Evolutionary conservation across 768 basidiomycete species (phyloP).

Genomic region (Hirschioporus abietinus): DNA sequence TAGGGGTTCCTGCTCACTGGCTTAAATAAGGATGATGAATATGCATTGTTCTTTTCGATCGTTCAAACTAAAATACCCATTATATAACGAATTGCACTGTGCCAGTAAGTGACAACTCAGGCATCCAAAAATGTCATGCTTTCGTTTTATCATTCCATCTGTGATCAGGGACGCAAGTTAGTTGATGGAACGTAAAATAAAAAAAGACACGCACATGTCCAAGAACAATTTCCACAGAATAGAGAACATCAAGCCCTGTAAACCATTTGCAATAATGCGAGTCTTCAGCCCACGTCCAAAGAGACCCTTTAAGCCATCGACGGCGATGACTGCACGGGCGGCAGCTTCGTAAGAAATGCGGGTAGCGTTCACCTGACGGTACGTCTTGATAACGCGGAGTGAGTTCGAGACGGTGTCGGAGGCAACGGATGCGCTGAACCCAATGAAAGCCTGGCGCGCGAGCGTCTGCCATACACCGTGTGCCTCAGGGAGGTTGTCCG

Average conservation of each 20-base stretch:
- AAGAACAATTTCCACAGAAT: slow-evolving; percentile 88
- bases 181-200: not conserved
- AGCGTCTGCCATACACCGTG: slow-evolving; percentile 53
- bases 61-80: no score
- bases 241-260: slow-evolving; percentile 89
- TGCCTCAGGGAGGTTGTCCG: slow-evolving; percentile 52
- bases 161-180: not conserved
- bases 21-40: no score
- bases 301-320: slow-evolving; percentile 73
- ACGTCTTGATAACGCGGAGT: slow-evolving; percentile 91
- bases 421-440: slow-evolving; percentile 78
- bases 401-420: slow-evolving; percentile 89
- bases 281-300: slow-evolving; percentile 90
- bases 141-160: slow-evolving; percentile 15
- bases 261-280: slow-evolving; percentile 81
- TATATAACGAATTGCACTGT: no score
- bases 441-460: slow-evolving; percentile 81
- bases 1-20: no score
- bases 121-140: not conserved
- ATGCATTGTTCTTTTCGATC: no score
- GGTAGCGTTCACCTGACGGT: slow-evolving; percentile 83
- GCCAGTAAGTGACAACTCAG: no score
- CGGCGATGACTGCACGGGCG: slow-evolving; percentile 66
- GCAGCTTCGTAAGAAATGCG: slow-evolving; percentile 76
- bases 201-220: slow-evolving; percentile 62